Conservation (phyloP, 257 asterid genomes). For the Voacanga thouarsii region DNA sequence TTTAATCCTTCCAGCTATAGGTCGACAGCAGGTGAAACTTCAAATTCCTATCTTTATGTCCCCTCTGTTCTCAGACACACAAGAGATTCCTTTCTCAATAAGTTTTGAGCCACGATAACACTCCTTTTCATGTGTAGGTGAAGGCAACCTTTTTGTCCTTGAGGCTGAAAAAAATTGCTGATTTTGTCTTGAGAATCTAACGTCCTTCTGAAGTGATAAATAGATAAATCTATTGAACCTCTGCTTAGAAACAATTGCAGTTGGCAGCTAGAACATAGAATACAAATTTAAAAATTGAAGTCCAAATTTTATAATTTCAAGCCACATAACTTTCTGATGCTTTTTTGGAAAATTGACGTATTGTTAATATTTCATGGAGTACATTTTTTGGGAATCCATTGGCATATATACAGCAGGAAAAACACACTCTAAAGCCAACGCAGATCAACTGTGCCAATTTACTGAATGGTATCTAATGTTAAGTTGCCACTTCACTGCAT, state of each 20-base stretch:
- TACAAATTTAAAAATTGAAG: neutral
- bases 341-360: neutral
- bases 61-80: neutral
- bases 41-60: neutral
- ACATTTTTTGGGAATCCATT: neutral
- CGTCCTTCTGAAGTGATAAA: neutral
- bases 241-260: neutral
- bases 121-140: neutral
- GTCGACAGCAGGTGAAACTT: neutral
- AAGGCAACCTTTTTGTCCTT: neutral
- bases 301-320: neutral
- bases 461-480: neutral
- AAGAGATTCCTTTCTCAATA: neutral
- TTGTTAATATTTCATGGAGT: neutral
- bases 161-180: neutral
- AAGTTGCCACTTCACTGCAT: neutral
- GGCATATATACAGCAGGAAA: neutral
- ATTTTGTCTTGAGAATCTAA: neutral
- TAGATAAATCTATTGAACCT: neutral
- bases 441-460: neutral
- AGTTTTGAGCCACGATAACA: neutral
- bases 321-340: neutral
- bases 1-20: neutral
- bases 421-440: neutral
- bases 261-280: neutral